Percentiles rank a stretch among this genome's conserved stretches.
These are phyloP conservation scores for Rhodotorula kratochvilovae DNA, from an alignment of 768 basidiomycete genomes.

Conservation along the genomic window DNA sequence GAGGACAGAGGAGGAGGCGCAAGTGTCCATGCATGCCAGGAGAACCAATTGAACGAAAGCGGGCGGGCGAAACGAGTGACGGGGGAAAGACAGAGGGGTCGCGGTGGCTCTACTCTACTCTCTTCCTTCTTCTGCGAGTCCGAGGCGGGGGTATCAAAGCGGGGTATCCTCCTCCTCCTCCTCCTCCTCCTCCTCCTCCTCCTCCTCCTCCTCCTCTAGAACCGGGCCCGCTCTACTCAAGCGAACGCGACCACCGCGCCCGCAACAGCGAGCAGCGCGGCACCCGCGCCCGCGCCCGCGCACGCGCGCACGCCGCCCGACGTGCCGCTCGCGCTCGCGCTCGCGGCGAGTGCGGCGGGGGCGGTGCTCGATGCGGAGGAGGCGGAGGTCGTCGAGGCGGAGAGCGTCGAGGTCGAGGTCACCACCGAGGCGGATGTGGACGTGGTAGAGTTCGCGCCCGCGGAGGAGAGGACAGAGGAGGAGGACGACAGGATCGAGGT, in stretches of 20 bases:
- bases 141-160: no score
- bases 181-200: no score
- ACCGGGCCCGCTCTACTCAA: no score
- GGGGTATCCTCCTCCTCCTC: no score
- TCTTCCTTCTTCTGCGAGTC: no score
- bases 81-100: no score
- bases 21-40: no score
- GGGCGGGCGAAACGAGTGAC: no score
- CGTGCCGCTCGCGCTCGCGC: neutral
- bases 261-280: neutral
- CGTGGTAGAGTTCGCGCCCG: neutral
- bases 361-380: slow-evolving; percentile 46
- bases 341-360: neutral
- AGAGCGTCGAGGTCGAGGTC: slow-evolving; percentile 38
- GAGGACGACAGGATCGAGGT: neutral
- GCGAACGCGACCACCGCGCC: neutral
- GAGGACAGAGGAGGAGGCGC: no score
- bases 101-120: no score
- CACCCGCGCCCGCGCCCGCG: neutral
- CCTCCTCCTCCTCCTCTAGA: no score
- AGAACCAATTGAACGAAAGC: no score
- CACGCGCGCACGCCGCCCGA: neutral
- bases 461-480: neutral
- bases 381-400: slow-evolving; percentile 48
- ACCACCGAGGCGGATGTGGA: neutral